Conservation (phyloP, 192 early-diverging fungal genomes). For the Backusella parvicylindrica region DNA sequence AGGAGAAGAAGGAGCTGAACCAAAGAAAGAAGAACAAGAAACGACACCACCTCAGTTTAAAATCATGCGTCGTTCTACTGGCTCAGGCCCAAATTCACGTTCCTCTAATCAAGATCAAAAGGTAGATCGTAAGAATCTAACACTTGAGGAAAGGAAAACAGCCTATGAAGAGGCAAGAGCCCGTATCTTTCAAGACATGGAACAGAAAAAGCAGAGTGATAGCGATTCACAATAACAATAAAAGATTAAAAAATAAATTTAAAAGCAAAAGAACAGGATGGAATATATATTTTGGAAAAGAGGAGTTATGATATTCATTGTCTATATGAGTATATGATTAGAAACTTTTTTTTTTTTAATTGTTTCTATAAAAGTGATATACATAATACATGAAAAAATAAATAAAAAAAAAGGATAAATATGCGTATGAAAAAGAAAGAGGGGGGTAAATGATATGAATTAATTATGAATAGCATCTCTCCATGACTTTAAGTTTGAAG, state of each 20-base stretch:
- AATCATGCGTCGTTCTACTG: constrained; percentile 38
- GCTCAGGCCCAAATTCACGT: constrained; percentile 12
- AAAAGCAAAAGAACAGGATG: background rate
- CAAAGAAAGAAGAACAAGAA: background rate
- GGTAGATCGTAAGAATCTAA: constrained; percentile 40
- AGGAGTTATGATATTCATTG: too few species aligned
- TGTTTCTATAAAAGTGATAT: background rate
- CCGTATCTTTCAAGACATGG: constrained; percentile 61
- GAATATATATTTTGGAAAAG: too few species aligned
- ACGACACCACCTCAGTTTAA: constrained; percentile 34
- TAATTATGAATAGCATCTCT: constrained; percentile 32
- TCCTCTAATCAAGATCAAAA: background rate
- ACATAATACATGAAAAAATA: too few species aligned
- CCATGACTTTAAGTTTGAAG: constrained; percentile 26
- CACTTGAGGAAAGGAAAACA: constrained; percentile 63
- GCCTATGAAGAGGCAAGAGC: constrained; percentile 70
- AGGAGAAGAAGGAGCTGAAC: constrained; percentile 35
- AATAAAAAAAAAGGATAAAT: background rate
- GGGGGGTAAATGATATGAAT: background rate
- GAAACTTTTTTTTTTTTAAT: too few species aligned
- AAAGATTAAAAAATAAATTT: background rate
- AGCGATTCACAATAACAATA: background rate
- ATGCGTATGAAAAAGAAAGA: background rate
- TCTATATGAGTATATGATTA: too few species aligned
- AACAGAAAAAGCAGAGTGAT: background rate